phyloP scores from a whole-genome alignment of 371 early-diverging fungal species.

The Dichotomocladium elegans region DNA sequence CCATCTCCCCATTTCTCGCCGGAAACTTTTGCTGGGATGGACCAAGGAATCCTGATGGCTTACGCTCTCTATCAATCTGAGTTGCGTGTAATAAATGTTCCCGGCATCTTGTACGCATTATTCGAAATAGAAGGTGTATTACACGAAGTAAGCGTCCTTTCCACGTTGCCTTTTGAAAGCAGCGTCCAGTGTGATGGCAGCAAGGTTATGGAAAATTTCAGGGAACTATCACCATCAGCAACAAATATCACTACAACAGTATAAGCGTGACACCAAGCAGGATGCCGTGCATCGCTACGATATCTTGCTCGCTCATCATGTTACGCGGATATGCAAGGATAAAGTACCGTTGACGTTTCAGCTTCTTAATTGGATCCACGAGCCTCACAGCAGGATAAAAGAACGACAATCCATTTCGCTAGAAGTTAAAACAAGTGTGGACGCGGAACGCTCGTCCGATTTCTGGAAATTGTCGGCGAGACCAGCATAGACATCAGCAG shows the following conservation, averaged over 20 bases:
- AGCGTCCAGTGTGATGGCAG: no score
- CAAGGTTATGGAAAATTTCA: no score
- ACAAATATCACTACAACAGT: not conserved
- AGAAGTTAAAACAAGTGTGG: not conserved
- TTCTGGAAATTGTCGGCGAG: conserved; percentile 18
- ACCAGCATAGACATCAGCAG: conserved; percentile 59
- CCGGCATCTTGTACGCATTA: conserved; percentile 36
- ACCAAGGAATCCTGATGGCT: conserved; percentile 48
- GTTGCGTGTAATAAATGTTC: conserved; percentile 50
- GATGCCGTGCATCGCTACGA: conserved; percentile 26
- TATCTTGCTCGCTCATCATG: conserved; percentile 23
- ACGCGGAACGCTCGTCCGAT: conserved; percentile 3
- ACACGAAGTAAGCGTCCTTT: conserved; percentile 46
- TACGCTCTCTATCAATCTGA: conserved; percentile 52
- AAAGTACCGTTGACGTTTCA: not conserved
- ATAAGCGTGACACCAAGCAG: conserved; percentile 25
- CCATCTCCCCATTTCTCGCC: conserved; percentile 55
- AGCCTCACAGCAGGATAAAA: not conserved
- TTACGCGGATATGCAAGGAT: conserved; percentile 4
- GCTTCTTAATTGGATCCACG: not conserved
- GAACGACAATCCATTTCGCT: not conserved
- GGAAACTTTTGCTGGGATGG: conserved; percentile 47
- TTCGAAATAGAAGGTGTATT: conserved; percentile 64
- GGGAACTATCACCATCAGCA: not conserved
- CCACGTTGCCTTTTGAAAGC: no score